Base-by-base conservation (phyloP, 1,139 yeast genomes). In the Magnusiomyces paraingens region DNA sequence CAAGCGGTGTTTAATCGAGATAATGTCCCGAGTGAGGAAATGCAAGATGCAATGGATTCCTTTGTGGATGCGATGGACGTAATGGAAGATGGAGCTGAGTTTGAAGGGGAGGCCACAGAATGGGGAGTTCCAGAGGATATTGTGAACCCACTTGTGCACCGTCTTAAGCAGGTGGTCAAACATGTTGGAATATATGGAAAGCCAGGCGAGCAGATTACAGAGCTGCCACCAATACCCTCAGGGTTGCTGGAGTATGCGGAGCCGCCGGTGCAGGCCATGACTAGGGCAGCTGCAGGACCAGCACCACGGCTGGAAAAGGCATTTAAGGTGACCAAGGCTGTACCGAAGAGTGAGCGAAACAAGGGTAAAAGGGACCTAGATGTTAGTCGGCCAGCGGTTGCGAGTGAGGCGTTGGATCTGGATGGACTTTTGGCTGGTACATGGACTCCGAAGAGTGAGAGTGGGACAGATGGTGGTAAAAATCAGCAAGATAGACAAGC, bases 41-140 rank as follows among this genome's bases (percentile, higher is more conserved):
- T 73, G 67, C 59, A 68, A 17, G 61, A 59, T 0, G 58, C 66
- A 5, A 78, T 80, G 80, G 74, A 69, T 46, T 58, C 65, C 6
- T 62, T 69, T n/a, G 70, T 80, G 6, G 69, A 68, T 2, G 58
- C 58, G 1, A 68, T 76, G 73, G 75, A 73, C 53, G 54, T 76
- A 5, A 73, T 66, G 57, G 50, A 52, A 11, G 56, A 59, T 2
- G 61, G 49, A 18, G 49, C 46, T 21, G 59, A 54, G 8, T 60
- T 58, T n/a, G 58, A 58, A 10, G 59, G 58, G 10, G 59, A 57
- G 45, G 61, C 50, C 1, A 39, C 47, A 26, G 64, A 62, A 50
- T 38, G 54, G 43, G 36, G 53, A 26, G 15, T 46, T 47, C 62
- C 65, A 1, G 66, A 63, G 35, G 59, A 62, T 26, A 55, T 62